Evolutionary conservation across 768 basidiomycete genomes (phyloP).

Genomic region (Pisolithus tinctorius): DNA sequence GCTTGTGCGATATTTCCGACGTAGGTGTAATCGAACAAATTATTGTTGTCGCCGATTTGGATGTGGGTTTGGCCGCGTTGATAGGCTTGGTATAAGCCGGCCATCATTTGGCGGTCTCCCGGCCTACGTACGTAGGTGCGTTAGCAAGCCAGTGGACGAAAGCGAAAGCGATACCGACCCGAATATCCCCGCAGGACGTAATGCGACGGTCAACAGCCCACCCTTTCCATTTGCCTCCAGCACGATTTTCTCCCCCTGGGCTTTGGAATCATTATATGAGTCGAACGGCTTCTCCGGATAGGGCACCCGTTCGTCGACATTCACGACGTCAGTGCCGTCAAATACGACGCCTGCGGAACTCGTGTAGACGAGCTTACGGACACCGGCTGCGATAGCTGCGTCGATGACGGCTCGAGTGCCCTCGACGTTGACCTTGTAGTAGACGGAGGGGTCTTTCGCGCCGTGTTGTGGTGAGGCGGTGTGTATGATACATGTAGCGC

Average conservation of each 20-base stretch:
- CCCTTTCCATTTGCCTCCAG: constrained; percentile 81
- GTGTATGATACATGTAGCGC: constrained; percentile 88
- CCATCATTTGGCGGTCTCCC: constrained; percentile 83
- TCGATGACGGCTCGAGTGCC: constrained; percentile 83
- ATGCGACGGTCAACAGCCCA: constrained; percentile 80
- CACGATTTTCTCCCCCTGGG: constrained; percentile 77
- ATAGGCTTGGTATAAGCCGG: constrained; percentile 74
- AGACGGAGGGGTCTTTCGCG: constrained; percentile 60
- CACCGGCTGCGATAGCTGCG: constrained; percentile 64
- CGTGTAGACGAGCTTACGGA: constrained; percentile 89
- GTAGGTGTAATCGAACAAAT: constrained; percentile 95
- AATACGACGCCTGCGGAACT: constrained; percentile 89
- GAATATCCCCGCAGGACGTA: constrained; percentile 93
- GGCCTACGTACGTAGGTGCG: constrained; percentile 43
- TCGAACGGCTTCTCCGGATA: constrained; percentile 73
- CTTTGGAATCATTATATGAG: constrained; percentile 93
- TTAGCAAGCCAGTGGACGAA: background rate
- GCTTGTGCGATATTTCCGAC: constrained; percentile 93
- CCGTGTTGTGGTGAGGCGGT: constrained; percentile 84
- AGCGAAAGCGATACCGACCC: constrained; percentile 48
- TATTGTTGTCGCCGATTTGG: constrained; percentile 91
- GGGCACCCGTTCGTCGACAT: constrained; percentile 83
- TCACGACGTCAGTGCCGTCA: constrained; percentile 71
- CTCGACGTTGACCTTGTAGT: constrained; percentile 90
- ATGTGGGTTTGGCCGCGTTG: constrained; percentile 79